These are phyloP conservation scores for Acanthamoeba royreba DNA, from an alignment of 208 protist species.

Conservation along the genomic window DNA sequence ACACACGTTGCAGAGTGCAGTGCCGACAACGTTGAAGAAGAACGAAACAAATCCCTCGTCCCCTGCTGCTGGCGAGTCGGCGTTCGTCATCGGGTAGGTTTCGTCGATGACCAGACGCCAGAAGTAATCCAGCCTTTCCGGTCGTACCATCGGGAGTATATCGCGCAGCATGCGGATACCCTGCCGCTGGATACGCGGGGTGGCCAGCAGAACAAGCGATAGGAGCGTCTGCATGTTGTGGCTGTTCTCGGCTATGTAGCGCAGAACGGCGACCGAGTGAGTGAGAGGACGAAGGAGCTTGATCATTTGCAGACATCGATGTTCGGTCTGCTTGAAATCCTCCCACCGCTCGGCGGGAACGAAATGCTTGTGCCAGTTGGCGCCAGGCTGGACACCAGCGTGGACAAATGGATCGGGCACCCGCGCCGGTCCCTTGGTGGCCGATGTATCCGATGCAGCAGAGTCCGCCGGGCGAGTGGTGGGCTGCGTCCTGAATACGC, in stretches of 20 bases:
- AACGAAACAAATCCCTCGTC: neutral
- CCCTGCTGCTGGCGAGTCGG: neutral
- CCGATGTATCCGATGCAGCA: neutral
- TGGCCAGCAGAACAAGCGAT: slow-evolving; percentile 12
- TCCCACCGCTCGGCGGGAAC: neutral
- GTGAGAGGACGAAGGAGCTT: neutral
- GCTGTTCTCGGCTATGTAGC: slow-evolving; percentile 25
- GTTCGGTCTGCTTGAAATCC: neutral
- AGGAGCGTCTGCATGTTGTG: slow-evolving; percentile 26
- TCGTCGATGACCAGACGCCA: neutral
- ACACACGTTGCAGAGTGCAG: neutral
- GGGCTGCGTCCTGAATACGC: neutral
- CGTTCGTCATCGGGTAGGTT: neutral
- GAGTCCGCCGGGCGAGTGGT: neutral
- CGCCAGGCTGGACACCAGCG: neutral
- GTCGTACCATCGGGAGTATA: neutral
- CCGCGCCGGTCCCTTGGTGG: neutral
- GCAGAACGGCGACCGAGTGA: neutral
- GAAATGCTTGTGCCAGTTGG: neutral
- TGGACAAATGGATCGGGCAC: neutral
- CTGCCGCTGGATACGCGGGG: slow-evolving; percentile 9
- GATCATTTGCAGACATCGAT: neutral
- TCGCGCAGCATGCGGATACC: neutral
- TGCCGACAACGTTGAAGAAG: slow-evolving; percentile 31
- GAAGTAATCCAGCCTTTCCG: slow-evolving; percentile 10